Conservation (phyloP, 1,139 yeast genomes). For the Waltiozyma sp. region DNA sequence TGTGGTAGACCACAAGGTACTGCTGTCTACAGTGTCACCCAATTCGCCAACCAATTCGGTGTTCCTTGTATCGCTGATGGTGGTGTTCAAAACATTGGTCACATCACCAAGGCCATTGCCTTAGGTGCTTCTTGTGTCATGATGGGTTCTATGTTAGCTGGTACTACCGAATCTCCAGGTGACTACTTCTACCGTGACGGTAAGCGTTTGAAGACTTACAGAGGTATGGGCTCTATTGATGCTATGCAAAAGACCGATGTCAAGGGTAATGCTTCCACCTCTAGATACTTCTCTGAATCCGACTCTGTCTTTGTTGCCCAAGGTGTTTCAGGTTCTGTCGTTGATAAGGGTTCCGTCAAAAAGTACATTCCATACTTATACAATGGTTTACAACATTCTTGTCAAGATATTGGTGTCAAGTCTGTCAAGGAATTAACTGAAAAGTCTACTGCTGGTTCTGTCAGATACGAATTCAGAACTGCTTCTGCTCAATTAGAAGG, state of each 20-base stretch:
- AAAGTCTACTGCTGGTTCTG: slow-evolving; percentile 53
- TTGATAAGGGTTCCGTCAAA: slow-evolving; percentile 91
- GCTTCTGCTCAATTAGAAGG: slow-evolving; percentile 99
- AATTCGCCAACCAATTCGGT: slow-evolving; percentile 82
- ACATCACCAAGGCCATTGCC: slow-evolving; percentile 92
- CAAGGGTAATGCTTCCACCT: slow-evolving; percentile 93
- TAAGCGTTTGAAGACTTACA: slow-evolving; percentile 89
- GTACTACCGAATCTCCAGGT: slow-evolving; percentile 98
- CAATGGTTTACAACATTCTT: slow-evolving; percentile 96
- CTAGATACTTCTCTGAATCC: slow-evolving; percentile 93
- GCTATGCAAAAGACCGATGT: slow-evolving; percentile 92
- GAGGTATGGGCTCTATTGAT: slow-evolving; percentile 99
- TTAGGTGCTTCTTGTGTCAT: slow-evolving; percentile 95
- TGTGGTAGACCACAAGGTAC: slow-evolving; percentile 99
- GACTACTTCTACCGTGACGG: slow-evolving; percentile 97
- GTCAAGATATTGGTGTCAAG: slow-evolving; percentile 91
- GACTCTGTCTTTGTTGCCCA: slow-evolving; percentile 96
- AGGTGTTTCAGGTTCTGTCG: slow-evolving; percentile 96
- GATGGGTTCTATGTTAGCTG: slow-evolving; percentile 99
- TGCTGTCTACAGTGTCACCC: slow-evolving; percentile 80
- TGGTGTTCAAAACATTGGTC: slow-evolving; percentile 98
- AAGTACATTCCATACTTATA: slow-evolving; percentile 89
- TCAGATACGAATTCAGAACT: slow-evolving; percentile 95
- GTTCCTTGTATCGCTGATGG: slow-evolving; percentile 99
- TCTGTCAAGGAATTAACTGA: slow-evolving; percentile 56